phyloP scores from a whole-genome alignment of 2,329 filamentous ascomycete genomes.

The Kalaharituber pfeilii region DNA sequence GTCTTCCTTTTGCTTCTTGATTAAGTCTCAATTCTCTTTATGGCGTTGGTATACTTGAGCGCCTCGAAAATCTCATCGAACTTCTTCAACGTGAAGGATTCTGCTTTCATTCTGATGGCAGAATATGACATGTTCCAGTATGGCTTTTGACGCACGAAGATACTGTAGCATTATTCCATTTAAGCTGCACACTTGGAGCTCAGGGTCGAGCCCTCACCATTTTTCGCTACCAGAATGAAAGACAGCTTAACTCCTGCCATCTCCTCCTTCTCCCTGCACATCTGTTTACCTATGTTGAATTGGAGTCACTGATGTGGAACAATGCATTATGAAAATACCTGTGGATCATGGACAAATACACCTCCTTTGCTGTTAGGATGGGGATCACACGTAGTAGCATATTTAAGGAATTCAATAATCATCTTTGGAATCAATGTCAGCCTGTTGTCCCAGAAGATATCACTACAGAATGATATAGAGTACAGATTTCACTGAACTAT shows the following conservation, averaged over 20 bases:
- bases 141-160: slow-evolving; percentile 73
- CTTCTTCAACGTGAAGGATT: slow-evolving; percentile 65
- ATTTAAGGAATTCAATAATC: slow-evolving; percentile 96
- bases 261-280: slow-evolving; percentile 73
- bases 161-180: slow-evolving; percentile 70
- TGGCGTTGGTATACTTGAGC: slow-evolving; percentile 89
- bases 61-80: slow-evolving; percentile 98
- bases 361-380: slow-evolving; percentile 77
- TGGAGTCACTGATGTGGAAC: too few species aligned
- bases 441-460: too few species aligned
- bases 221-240: slow-evolving; percentile 61
- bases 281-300: slow-evolving; percentile 33
- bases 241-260: slow-evolving; percentile 79
- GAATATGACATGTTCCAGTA: slow-evolving; percentile 91
- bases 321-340: too few species aligned
- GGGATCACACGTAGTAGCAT: slow-evolving; percentile 84
- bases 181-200: slow-evolving; percentile 67
- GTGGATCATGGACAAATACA: slow-evolving; percentile 95
- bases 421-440: too few species aligned
- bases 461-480: too few species aligned
- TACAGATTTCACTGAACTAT: slow-evolving; percentile 88
- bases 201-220: slow-evolving; percentile 61
- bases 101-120: slow-evolving; percentile 94
- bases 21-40: slow-evolving; percentile 75
- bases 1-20: slow-evolving; percentile 66